These are phyloP conservation scores for Adansonia madagascariensis DNA, from an alignment of 441 rosid genomes.

Conservation along the genomic window DNA sequence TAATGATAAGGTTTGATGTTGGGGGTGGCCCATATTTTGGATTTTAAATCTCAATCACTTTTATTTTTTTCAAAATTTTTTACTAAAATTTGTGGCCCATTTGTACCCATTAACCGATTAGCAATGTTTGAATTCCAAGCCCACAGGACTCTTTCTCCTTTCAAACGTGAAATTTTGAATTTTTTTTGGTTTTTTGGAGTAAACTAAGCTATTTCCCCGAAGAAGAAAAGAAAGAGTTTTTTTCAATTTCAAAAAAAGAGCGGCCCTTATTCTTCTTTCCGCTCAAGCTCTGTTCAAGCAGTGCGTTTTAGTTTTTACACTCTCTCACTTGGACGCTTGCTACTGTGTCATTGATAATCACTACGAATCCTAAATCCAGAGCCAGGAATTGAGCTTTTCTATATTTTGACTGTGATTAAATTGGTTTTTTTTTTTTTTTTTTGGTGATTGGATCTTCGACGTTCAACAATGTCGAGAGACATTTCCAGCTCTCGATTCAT, in stretches of 20 bases:
- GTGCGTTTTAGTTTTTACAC: not conserved
- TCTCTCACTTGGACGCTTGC: not conserved
- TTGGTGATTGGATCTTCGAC: constrained; percentile 22
- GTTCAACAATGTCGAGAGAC: constrained; percentile 43
- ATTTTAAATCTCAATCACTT: not conserved
- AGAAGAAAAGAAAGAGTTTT: not conserved
- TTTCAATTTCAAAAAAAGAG: constrained; percentile 26
- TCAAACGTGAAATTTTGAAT: not conserved
- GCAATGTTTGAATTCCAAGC: not conserved
- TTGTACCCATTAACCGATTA: not conserved
- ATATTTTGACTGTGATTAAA: constrained; percentile 13
- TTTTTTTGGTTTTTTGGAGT: not conserved
- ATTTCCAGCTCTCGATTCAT: constrained; percentile 36
- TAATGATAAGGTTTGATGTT: not conserved
- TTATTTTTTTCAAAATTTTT: not conserved
- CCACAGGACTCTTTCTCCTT: no score
- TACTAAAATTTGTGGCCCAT: constrained; percentile 5
- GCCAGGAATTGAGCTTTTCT: constrained; percentile 6
- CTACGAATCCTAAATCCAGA: constrained; percentile 1
- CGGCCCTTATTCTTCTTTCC: constrained; percentile 4
- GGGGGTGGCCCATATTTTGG: not conserved
- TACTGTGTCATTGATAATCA: constrained; percentile 11
- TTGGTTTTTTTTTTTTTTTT: not conserved
- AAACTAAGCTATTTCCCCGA: not conserved
- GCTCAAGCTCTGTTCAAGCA: not conserved